phyloP scores from a whole-genome alignment of 768 basidiomycete genomes.

The Suillus brevipes region DNA sequence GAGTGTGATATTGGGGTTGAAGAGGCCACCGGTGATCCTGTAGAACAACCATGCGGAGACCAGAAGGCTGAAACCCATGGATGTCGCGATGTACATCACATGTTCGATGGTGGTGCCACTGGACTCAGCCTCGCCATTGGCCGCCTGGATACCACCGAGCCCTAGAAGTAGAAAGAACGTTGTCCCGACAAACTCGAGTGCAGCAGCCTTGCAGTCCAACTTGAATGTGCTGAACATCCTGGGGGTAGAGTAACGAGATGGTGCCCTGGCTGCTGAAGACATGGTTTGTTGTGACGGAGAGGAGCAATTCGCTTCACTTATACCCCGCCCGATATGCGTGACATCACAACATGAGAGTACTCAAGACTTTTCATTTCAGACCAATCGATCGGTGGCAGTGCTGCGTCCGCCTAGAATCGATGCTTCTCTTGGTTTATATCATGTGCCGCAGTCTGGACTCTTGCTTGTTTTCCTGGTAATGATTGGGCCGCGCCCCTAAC shows the following conservation, averaged over 20 bases:
- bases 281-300: neutral
- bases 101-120: conserved; percentile 40
- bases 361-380: neutral
- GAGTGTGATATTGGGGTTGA: conserved; percentile 64
- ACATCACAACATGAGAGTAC: neutral
- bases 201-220: conserved; percentile 48
- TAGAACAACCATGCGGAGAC: conserved; percentile 70
- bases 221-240: conserved; percentile 29
- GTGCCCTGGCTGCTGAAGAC: neutral
- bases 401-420: conserved; percentile 12
- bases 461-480: too few relatives aligned
- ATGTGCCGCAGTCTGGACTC: too few relatives aligned
- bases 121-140: conserved; percentile 37
- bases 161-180: conserved; percentile 64
- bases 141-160: conserved; percentile 63
- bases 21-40: conserved; percentile 61
- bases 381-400: conserved; percentile 2
- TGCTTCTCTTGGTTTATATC: too few relatives aligned
- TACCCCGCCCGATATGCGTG: neutral
- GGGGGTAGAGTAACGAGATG: conserved; percentile 11
- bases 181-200: conserved; percentile 62
- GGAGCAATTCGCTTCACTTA: neutral
- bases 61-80: conserved; percentile 62
- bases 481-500: too few relatives aligned
- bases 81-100: conserved; percentile 55